Evolutionary conservation across 495 filamentous ascomycete species (phyloP), one percentile per base, ranked within the genome.

Genomic region (Thermothielavioides terrestris): DNA sequence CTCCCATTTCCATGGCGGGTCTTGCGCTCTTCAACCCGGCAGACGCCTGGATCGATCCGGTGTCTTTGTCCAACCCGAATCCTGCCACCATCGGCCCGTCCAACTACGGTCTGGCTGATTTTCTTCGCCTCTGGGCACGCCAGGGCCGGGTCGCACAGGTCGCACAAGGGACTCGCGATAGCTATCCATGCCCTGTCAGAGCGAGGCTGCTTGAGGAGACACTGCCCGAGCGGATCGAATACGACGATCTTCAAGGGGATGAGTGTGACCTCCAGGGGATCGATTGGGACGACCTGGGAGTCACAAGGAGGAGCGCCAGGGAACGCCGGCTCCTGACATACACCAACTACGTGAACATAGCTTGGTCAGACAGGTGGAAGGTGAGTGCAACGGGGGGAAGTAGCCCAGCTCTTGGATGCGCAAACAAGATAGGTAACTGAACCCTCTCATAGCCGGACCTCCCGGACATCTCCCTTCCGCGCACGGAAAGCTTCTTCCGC

Each of bases 231-330:
- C 60, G 56, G 21, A 54, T 74, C 20, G 43, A 59, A 7, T 71
- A 71, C 41, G 49, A 60, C 4, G 78, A 83, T 50, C 67, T 81
- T 14, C 64, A 73, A 18, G 77, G 77, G 1, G 81, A 85, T 32
- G 59, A 62, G 17, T 85, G 70, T 56, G 89, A 94, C 60, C 63
- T 88, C 23, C 88, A 95, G 60, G 85, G 88, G 42, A 84, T 95
- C 32, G 72, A 85, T 40, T 95, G 89, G 80, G 71, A 75, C 8
- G 69, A 71, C 1, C 55, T 90, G 5, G 80, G 79, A 5, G 80
- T 86, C 4, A 77, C 72, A 15, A 77, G 83, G 37, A 59, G 67
- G 6, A 71, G 77, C 28, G 86, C 86, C 18, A 73, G 82, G 44
- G 66, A 70, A 26, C 68, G 80, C 34, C 78, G 86, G 27, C 59